Percentiles rank a stretch among this genome's conserved stretches.
These are phyloP conservation scores for Eragrostis curvula DNA, from an alignment of 176 grass and related monocot genomes.

Conservation along the genomic window DNA sequence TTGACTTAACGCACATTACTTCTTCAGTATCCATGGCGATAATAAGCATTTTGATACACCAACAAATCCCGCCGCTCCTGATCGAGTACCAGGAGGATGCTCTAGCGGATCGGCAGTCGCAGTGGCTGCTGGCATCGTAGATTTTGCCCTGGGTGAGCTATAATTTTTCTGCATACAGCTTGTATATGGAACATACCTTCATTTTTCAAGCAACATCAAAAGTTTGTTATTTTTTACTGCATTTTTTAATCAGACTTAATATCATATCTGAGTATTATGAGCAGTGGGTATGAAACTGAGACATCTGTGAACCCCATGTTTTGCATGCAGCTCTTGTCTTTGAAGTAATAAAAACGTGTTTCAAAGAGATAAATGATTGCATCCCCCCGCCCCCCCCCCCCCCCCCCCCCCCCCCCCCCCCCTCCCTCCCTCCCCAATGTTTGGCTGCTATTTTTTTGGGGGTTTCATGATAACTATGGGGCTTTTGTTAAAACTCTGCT, in stretches of 20 bases:
- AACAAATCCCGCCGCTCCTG: slow-evolving; percentile 66
- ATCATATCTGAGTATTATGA: slow-evolving; percentile 1
- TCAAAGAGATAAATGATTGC: slow-evolving; percentile 5
- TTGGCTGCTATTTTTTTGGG: too few species aligned
- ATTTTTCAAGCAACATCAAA: slow-evolving; percentile 6
- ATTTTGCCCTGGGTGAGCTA: slow-evolving; percentile 93
- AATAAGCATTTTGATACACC: slow-evolving; percentile 92
- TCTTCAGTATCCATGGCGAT: slow-evolving; percentile 82
- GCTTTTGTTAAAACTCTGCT: background rate
- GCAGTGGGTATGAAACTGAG: background rate
- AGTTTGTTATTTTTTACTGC: slow-evolving; percentile 29
- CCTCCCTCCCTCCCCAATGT: too few species aligned
- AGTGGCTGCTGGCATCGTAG: slow-evolving; percentile 84
- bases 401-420: too few species aligned
- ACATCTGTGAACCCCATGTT: background rate
- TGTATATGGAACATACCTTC: background rate
- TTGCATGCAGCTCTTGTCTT: background rate
- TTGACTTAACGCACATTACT: slow-evolving; percentile 27
- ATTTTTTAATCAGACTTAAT: background rate
- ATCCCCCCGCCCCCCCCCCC: too few species aligned
- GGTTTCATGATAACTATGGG: slow-evolving; percentile 1
- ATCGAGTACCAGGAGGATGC: slow-evolving; percentile 85
- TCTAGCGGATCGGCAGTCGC: slow-evolving; percentile 96
- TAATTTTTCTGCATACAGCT: background rate
- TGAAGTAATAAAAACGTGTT: background rate